These are phyloP conservation scores for Xylaria palmicola DNA, from an alignment of 495 filamentous ascomycete genomes.

Conservation along the genomic window DNA sequence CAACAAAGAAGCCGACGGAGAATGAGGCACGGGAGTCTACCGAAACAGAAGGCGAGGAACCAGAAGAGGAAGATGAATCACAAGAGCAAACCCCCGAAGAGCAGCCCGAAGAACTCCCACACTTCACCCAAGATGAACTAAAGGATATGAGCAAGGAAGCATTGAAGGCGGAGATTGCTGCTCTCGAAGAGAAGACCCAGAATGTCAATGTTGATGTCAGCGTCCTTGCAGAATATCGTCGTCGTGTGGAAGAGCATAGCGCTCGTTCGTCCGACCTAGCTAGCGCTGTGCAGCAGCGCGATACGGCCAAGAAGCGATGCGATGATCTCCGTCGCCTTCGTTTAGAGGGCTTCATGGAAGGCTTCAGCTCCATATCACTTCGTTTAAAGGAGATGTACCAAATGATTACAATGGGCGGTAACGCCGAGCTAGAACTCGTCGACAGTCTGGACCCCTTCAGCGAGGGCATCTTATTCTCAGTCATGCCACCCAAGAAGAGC, in stretches of 20 bases:
- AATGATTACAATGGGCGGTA: constrained; percentile 99
- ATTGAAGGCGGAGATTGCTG: constrained; percentile 84
- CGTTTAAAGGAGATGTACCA: constrained; percentile 99
- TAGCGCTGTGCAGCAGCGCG: constrained; percentile 70
- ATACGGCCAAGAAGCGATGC: constrained; percentile 82
- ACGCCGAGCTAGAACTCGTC: constrained; percentile 94
- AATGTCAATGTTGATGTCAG: constrained; percentile 85
- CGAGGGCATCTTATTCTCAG: constrained; percentile 92
- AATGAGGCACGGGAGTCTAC: constrained; percentile 21
- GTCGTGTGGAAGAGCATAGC: constrained; percentile 81
- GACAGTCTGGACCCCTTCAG: constrained; percentile 95
- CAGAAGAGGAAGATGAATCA: constrained; percentile 23
- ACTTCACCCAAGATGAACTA: constrained; percentile 86
- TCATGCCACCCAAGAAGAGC: constrained; percentile 99
- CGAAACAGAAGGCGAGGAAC: constrained; percentile 21
- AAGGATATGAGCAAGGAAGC: constrained; percentile 86
- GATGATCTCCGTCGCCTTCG: constrained; percentile 88
- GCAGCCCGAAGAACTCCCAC: constrained; percentile 59
- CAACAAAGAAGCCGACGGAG: constrained; percentile 27
- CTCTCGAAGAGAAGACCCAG: constrained; percentile 88
- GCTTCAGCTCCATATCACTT: constrained; percentile 91
- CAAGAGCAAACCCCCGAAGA: constrained; percentile 22
- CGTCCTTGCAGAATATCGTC: constrained; percentile 90
- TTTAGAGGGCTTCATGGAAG: constrained; percentile 97
- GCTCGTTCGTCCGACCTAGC: constrained; percentile 78